A percentile compares a stretch with the other conserved stretches of the same genome.
phyloP scores from a whole-genome alignment of 768 basidiomycete genomes.

The Kwoniella botswanensis region DNA sequence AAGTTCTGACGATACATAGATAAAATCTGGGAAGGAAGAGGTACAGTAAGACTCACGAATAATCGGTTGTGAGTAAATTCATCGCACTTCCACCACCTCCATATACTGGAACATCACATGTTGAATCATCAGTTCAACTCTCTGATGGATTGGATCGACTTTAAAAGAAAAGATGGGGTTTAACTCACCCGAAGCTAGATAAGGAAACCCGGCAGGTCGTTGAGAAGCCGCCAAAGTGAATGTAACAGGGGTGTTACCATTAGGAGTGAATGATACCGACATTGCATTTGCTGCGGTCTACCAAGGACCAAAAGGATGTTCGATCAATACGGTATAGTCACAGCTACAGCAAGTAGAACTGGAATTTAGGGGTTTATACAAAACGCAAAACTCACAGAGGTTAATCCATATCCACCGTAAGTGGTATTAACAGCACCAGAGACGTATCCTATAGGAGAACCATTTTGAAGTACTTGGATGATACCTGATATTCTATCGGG shows the following conservation, averaged over 20 bases:
- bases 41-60: not conserved
- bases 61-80: not conserved
- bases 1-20: not conserved
- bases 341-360: not conserved
- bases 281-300: not conserved
- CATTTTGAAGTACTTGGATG: not conserved
- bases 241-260: slow-evolving; percentile 1
- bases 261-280: slow-evolving; percentile 2
- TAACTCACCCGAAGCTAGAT: not conserved
- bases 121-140: not conserved
- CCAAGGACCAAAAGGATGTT: no score
- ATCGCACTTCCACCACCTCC: not conserved
- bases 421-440: slow-evolving; percentile 3
- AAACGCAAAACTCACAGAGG: not conserved
- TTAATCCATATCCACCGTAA: slow-evolving; percentile 2
- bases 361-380: no score
- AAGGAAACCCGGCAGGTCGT: not conserved
- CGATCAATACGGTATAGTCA: no score
- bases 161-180: no score
- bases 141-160: not conserved
- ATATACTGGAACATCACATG: not conserved
- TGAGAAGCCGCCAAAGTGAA: not conserved
- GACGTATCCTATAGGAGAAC: not conserved
- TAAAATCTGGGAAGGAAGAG: not conserved
- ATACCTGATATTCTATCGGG: not conserved